These are phyloP conservation scores for Canariomyces notabilis DNA, from an alignment of 2,329 filamentous ascomycete genomes.

Conservation along the genomic window DNA sequence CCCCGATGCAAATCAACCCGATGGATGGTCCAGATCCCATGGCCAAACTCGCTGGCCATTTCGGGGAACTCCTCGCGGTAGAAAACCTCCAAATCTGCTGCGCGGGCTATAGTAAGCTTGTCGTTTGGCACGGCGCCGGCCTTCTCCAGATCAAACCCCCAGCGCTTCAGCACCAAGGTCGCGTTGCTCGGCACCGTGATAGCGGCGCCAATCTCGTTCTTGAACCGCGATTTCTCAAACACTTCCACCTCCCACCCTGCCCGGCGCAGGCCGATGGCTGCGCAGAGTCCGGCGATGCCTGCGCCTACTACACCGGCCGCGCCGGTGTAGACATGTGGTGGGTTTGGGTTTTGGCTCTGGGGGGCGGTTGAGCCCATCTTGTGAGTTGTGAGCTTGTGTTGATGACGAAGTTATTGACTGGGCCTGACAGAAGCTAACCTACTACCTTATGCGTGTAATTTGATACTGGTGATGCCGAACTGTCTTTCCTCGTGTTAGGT, in stretches of 20 bases:
- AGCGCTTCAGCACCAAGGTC: slow-evolving; percentile 14
- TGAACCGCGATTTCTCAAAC: slow-evolving; percentile 36
- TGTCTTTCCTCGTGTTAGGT: too few species aligned
- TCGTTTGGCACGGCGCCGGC: slow-evolving; percentile 13
- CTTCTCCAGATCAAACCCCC: slow-evolving; percentile 12
- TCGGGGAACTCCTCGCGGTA: slow-evolving; percentile 11
- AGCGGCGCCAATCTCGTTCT: slow-evolving; percentile 36
- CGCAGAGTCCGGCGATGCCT: slow-evolving; percentile 2
- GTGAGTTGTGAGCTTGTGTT: too few species aligned
- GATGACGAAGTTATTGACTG: too few species aligned
- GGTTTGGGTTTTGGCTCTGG: too few species aligned
- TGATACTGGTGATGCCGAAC: too few species aligned
- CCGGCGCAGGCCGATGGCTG: slow-evolving; percentile 14
- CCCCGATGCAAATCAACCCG: slow-evolving; percentile 19
- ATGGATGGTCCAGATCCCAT: slow-evolving; percentile 17
- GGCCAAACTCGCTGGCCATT: slow-evolving; percentile 1
- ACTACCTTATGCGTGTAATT: too few species aligned
- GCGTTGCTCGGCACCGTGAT: slow-evolving; percentile 21
- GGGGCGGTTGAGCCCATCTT: background rate
- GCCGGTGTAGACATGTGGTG: too few species aligned
- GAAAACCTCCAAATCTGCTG: background rate
- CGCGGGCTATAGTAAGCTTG: background rate
- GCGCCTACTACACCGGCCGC: slow-evolving; percentile 1
- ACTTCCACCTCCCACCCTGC: slow-evolving; percentile 32
- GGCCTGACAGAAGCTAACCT: too few species aligned